Base-by-base conservation (phyloP, 208 protist genomes). In the Trypanosomatidae sp. region DNA sequence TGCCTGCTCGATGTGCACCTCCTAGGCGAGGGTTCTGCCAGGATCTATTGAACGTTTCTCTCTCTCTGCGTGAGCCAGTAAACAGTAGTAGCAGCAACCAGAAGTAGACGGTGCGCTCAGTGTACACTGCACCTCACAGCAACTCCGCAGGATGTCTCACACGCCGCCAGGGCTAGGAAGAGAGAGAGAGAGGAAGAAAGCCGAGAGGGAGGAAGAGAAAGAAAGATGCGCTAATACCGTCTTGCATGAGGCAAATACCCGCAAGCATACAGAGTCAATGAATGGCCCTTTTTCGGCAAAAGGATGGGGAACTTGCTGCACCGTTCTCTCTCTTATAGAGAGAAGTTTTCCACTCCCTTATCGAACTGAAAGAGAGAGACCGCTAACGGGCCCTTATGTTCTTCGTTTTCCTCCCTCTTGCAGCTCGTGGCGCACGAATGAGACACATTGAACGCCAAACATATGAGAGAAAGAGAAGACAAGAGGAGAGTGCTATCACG, bases 201-300 rank as follows among this genome's bases (percentile, higher is more conserved):
- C 3, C 17, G 17, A 30, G 25, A 52, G 12, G 39, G 6, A 43
- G 6, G 62, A 74, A 67, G 49, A 67, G 19, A 25, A 36, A 64
- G 55, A 46, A n/a, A 78, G 33, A 52, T 52, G 52, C 65, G n/a
- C n/a, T 65, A 15, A 52, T 70, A 43, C 12, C 59, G 49, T 22
- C 25, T n/a, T 41, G 58, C 22, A 72, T 19, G 25, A 41, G 64
- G n/a, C 9, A 30, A 33, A 19, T 62, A 64, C 28, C 13, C 52
- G 9, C 13, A 8, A 56, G 22, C 8, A n/a, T 25, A 5, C 52
- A 56, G 6, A 28, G 8, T 56, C 52, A 0, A 7, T 22, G 4
- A 56, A 56, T 9, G 36, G 36, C 36, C 36, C 36, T 39, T 39
- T 39, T 39, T 6, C 36, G 36, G 36, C 36, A 39, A 39, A 39